phyloP scores from a whole-genome alignment of 2,329 filamentous ascomycete species.

The Aspergillus quadricinctus region DNA sequence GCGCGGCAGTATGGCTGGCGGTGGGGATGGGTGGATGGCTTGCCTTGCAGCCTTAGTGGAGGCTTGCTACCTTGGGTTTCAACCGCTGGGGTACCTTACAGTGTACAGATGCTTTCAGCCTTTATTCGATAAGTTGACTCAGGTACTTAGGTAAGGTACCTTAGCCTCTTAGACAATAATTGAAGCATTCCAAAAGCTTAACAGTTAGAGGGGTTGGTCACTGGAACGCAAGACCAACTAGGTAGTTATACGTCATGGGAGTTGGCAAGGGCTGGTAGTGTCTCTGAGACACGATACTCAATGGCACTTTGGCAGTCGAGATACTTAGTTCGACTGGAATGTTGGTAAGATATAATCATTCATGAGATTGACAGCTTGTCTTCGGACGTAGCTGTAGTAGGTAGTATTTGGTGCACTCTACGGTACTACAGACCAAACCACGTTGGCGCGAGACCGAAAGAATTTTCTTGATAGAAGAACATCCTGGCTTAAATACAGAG shows the following conservation, averaged over 20 bases:
- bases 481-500: not conserved
- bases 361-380: not conserved
- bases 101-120: not conserved
- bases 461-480: not conserved
- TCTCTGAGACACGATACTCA: no score
- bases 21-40: not conserved
- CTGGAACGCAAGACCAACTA: not conserved
- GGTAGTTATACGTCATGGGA: not conserved
- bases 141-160: not conserved
- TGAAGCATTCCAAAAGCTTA: not conserved
- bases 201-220: not conserved
- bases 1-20: not conserved
- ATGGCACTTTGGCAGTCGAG: not conserved
- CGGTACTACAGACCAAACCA: not conserved
- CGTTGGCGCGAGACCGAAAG: not conserved
- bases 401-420: not conserved
- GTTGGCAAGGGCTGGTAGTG: not conserved
- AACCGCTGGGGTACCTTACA: not conserved
- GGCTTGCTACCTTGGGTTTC: not conserved
- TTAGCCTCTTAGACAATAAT: not conserved
- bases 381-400: not conserved
- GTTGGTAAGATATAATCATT: not conserved
- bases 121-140: not conserved
- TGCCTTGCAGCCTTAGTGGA: not conserved
- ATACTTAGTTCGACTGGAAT: not conserved